Conservation (phyloP, 495 filamentous ascomycete species). For the Podospora bellae-mahoneyi region DNA sequence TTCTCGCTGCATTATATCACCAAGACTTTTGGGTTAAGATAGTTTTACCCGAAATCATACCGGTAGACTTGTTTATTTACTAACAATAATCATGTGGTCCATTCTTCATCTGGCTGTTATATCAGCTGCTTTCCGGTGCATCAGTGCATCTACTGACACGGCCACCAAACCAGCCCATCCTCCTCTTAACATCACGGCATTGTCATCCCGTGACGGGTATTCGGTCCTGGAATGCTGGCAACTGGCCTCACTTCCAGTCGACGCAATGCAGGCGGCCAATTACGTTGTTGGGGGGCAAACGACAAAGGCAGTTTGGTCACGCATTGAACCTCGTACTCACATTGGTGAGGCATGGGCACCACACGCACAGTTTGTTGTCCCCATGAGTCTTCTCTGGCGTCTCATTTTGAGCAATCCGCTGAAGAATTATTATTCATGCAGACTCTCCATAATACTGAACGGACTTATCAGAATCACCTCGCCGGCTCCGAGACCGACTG, state of each 20-base stretch:
- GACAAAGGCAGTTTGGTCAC: conserved; percentile 27
- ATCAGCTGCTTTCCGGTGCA: background rate
- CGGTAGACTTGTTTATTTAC: too few relatives aligned
- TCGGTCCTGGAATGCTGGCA: conserved; percentile 34
- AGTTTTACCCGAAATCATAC: too few relatives aligned
- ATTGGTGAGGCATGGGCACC: conserved; percentile 34
- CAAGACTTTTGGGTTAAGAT: too few relatives aligned
- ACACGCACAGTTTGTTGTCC: conserved; percentile 24
- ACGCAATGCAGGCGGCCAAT: conserved; percentile 30
- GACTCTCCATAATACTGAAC: conserved; percentile 29
- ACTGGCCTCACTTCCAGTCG: conserved; percentile 23
- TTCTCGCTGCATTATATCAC: too few relatives aligned
- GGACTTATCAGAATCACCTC: conserved; percentile 32
- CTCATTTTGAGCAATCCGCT: background rate
- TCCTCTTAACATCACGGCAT: conserved; percentile 29
- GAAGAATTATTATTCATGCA: conserved; percentile 7
- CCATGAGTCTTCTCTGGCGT: background rate
- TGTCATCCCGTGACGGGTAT: conserved; percentile 29
- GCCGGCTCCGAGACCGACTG: conserved; percentile 20
- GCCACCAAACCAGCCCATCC: background rate
- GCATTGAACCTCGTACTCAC: conserved; percentile 25
- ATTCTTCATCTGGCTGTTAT: too few relatives aligned
- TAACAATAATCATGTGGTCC: too few relatives aligned
- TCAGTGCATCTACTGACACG: background rate
- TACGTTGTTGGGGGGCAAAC: conserved; percentile 30